Base-by-base conservation (phyloP, 345 rosid genomes). In the Euphorbia pulcherrima region DNA sequence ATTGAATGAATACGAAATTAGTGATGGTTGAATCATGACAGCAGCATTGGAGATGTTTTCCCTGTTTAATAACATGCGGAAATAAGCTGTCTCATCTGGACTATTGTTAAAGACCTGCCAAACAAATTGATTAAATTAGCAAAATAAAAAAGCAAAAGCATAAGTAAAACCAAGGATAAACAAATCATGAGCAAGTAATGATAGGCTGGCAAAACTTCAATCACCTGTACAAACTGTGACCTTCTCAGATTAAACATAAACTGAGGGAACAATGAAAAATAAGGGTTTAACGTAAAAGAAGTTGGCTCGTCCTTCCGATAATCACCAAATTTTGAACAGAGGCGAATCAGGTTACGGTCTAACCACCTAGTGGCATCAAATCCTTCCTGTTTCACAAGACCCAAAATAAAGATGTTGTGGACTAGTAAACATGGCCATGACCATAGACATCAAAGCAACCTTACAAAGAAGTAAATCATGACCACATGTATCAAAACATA, bases 361-460 rank as follows among this genome's bases (percentile, higher is more conserved):
- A 95, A 72, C 99, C 99, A 95, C 73, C 99, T 88, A 54, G 97
- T 89, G 71, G 97, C 97, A 81, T 95, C 99, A 83, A 95, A 95
- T 51, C 92, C 97, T 74, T 95, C 99, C 99, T 95, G 91, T 63
- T 67, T 60, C 44, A 69, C 68, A 74, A 62, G 63, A 30, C 27
- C 40, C 48, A 62, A 37, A 23, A 66, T 50, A 57, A 20, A n/a
- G 54, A 46, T 9, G 20, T 17, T 2, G 62, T 58, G 24, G n/a
- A 9, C 6, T n/a, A 33, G 7, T 3, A 2, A 24, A 71, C 5
- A 55, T 11, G 57, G 21, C 24, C 26, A 24, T 21, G 17, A 6
- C 9, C 18, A n/a, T 10, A 65, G 20, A 2, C 9, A 57, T 41
- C 44, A 37, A 40, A 9, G 65, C 30, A 40, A 62, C 28, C 7